phyloP scores from a whole-genome alignment of 2,329 filamentous ascomycete species.

The Allantophomopsis lycopodina region DNA sequence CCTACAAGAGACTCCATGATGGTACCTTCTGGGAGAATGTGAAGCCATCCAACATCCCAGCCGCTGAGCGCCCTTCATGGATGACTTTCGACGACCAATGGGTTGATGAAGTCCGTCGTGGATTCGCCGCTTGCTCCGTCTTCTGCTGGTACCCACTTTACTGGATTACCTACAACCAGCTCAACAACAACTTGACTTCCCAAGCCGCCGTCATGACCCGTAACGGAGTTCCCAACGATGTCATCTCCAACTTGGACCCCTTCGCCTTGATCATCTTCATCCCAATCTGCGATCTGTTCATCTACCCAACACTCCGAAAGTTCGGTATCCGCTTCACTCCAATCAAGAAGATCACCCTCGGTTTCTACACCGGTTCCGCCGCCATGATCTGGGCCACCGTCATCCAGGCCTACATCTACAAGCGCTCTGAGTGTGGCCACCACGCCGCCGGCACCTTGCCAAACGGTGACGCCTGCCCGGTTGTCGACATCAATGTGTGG shows the following conservation, averaged over 20 bases:
- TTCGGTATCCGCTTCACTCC: conserved; percentile 54
- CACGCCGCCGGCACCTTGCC: conserved; percentile 24
- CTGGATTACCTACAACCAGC: conserved; percentile 44
- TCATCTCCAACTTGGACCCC: conserved; percentile 64
- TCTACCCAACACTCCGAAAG: conserved; percentile 57
- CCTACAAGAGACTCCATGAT: conserved; percentile 37
- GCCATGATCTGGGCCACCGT: conserved; percentile 46
- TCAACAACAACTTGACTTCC: conserved; percentile 44
- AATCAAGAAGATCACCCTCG: conserved; percentile 61
- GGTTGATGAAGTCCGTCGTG: conserved; percentile 67
- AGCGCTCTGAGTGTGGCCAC: conserved; percentile 43
- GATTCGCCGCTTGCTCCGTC: conserved; percentile 54
- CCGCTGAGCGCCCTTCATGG: conserved; percentile 46
- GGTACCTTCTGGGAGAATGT: conserved; percentile 50
- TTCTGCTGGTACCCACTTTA: conserved; percentile 43
- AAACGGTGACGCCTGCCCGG: conserved; percentile 15
- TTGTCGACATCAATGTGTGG: conserved; percentile 45
- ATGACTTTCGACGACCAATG: conserved; percentile 76
- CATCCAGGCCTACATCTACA: conserved; percentile 51
- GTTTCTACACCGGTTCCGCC: conserved; percentile 51
- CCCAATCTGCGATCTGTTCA: conserved; percentile 50
- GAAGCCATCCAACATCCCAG: conserved; percentile 50
- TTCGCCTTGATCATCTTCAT: conserved; percentile 66
- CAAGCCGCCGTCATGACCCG: conserved; percentile 55
- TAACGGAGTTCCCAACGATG: conserved; percentile 62